These are phyloP conservation scores for Tulasnella sp. DNA, from an alignment of 768 basidiomycete genomes.

Conservation along the genomic window DNA sequence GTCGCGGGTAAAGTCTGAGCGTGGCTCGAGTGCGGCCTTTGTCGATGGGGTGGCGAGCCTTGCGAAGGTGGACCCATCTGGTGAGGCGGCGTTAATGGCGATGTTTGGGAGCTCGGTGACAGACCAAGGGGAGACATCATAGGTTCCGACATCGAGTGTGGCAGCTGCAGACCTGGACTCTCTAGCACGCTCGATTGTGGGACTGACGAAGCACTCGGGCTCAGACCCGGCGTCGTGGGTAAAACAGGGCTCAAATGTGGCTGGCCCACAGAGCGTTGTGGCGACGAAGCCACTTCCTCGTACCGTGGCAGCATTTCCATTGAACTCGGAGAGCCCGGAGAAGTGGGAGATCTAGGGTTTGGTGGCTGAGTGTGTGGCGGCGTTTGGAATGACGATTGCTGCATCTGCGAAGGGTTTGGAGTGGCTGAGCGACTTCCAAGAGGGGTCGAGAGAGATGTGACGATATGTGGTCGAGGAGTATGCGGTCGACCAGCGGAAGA, in stretches of 20 bases:
- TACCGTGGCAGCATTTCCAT: neutral
- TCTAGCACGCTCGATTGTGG: neutral
- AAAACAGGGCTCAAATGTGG: neutral
- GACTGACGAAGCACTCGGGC: neutral
- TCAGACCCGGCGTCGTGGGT: neutral
- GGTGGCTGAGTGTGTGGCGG: neutral
- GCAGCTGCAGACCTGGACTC: neutral
- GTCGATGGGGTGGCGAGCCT: neutral
- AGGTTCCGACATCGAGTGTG: neutral
- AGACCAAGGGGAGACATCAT: neutral
- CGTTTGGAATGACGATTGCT: neutral
- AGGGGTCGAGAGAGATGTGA: neutral
- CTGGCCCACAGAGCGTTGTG: neutral
- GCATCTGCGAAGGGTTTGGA: neutral
- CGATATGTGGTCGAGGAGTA: neutral
- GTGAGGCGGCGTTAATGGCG: neutral
- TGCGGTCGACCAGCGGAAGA: neutral
- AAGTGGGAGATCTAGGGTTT: neutral
- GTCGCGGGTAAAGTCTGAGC: neutral
- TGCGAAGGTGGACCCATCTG: neutral
- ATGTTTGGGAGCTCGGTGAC: neutral
- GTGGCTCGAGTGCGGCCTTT: neutral
- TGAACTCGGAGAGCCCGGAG: neutral
- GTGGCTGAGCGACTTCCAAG: neutral
- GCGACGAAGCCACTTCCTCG: neutral